A percentile compares a stretch with the other conserved stretches of the same genome.
phyloP scores from a whole-genome alignment of 1,139 yeast species.

The Scheffersomyces segobiensis region DNA sequence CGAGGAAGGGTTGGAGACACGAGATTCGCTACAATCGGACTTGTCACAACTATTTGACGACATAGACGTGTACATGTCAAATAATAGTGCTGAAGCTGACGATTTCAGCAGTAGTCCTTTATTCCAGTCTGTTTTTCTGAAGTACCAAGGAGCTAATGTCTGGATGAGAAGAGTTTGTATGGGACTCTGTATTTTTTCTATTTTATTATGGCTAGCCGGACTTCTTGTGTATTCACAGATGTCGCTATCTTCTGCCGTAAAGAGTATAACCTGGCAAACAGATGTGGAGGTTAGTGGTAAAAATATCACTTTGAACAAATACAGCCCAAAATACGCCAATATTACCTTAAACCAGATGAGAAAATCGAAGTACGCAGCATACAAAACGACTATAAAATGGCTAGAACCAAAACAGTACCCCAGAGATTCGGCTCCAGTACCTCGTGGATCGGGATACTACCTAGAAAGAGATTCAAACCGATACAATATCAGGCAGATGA shows the following conservation, averaged over 20 bases:
- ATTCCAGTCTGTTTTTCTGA: slow-evolving; percentile 24
- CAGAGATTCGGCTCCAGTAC: slow-evolving; percentile 1
- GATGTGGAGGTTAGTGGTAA: slow-evolving; percentile 25
- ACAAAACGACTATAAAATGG: slow-evolving; percentile 27
- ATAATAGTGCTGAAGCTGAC: slow-evolving; percentile 12
- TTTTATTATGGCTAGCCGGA: slow-evolving; percentile 29
- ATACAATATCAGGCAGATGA: slow-evolving; percentile 22
- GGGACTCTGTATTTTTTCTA: slow-evolving; percentile 3
- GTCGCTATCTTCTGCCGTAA: slow-evolving; percentile 19
- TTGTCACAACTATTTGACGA: slow-evolving; percentile 33
- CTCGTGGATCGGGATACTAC: slow-evolving; percentile 28
- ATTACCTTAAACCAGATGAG: slow-evolving; percentile 30
- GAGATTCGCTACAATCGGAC: slow-evolving; percentile 10
- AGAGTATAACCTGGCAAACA: slow-evolving; percentile 29
- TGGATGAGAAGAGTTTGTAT: slow-evolving; percentile 9
- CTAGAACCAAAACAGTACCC: slow-evolving; percentile 34
- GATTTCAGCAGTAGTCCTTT: slow-evolving; percentile 26
- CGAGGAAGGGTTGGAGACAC: background rate
- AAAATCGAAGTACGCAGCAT: slow-evolving; percentile 24
- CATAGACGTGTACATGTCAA: slow-evolving; percentile 19
- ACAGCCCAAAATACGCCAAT: slow-evolving; percentile 26
- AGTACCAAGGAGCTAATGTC: slow-evolving; percentile 17
- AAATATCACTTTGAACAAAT: slow-evolving; percentile 35
- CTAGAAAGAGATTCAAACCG: slow-evolving; percentile 19
- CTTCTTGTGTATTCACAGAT: slow-evolving; percentile 32